Base-by-base conservation (phyloP, 2,329 filamentous ascomycete species). In the Fusarium ramigenum region DNA sequence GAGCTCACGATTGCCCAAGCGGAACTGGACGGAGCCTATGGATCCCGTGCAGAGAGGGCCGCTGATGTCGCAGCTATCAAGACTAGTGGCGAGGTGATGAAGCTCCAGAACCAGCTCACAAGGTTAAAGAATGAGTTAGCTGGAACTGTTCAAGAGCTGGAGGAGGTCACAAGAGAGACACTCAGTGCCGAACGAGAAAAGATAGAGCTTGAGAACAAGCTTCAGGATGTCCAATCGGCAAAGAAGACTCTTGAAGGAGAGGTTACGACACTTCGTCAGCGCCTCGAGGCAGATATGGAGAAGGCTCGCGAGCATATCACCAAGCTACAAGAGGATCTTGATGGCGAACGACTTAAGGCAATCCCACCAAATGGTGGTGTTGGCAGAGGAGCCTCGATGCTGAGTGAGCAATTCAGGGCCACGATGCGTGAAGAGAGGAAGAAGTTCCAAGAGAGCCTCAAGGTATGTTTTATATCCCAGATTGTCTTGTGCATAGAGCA, bases 1-100 rank as follows among this genome's bases (percentile, higher is more conserved):
- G 89, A 91, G 76, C 83, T 89, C 66, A 89, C 88, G 50, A 86
- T 90, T 75, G 87, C 88, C 57, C 87, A 88, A 77, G 89, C 89
- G 23, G 89, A 91, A 79, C 85, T 91, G 36, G 89, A 91, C 71
- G 88, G 88, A 63, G 89, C 89, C 32, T 90, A 90, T 78, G 89
- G 89, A 64, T 86, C 87, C 64, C 86, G 88, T 66, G 85, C 87
- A 65, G 85, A 91, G 80, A 87, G 89, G 28, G 88, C 89, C 25
- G 86, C 87, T 18, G 88, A 90, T 72, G 86, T 87, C 25, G 89
- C 89, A 2, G 87, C 87, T 50, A 82, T 87, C 74, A 87, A 88
- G 80, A 84, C 81, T 63, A 83, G 82, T 63, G 79, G 76, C n/a
- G 85, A 88, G 77, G 80, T 85, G 47, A 74, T 80, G 61, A 84